Base-by-base conservation (phyloP, 345 rosid genomes). In the Toxicodendron radicans region DNA sequence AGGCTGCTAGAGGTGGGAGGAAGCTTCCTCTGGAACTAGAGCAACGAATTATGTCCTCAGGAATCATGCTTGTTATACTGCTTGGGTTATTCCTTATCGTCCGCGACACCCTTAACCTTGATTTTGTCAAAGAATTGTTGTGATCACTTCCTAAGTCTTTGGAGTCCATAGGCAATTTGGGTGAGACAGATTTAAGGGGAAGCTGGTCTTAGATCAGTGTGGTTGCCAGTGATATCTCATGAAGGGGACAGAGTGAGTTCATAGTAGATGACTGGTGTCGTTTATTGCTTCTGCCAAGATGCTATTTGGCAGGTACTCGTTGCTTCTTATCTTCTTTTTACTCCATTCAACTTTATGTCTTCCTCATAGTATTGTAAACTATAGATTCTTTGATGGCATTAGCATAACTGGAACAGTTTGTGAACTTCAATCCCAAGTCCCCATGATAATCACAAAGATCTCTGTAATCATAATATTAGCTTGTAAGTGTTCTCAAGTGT, bases 21-120 rank as follows among this genome's bases (percentile, higher is more conserved):
- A 95, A 92, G 85, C 94, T 95, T 64, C 97, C 97, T 23, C 76
- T 87, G 66, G 99, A 92, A 78, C 48, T 92, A 51, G 99, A 95
- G 84, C 98, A 92, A 86, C 84, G 88, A 72, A 92, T 92, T 24
- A 91, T 88, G 93, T 91, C 97, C 21, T 92, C 99, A 8, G 99
- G 98, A 72, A 85, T 95, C 60, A 78, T 86, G 93, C 81, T 92
- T 75, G 99, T 95, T 72, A 3, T 89, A 72, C 81, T 92, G 48
- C 85, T 91, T 5, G 99, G 99, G 41, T 73, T 95, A 73, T 91
- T 91, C 80, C 99, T 95, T 63, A 86, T 95, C 1, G 83, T 92
- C 54, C 89, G 90, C n/a, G 99, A 95, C 67, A 92, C 97, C 21
- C 86, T 95, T 68, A 92, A 91, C 82, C 97, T 95, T 65, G 95